Conservation (phyloP, 2,329 filamentous ascomycete species). For the Paraconiothyrium brasiliense region DNA sequence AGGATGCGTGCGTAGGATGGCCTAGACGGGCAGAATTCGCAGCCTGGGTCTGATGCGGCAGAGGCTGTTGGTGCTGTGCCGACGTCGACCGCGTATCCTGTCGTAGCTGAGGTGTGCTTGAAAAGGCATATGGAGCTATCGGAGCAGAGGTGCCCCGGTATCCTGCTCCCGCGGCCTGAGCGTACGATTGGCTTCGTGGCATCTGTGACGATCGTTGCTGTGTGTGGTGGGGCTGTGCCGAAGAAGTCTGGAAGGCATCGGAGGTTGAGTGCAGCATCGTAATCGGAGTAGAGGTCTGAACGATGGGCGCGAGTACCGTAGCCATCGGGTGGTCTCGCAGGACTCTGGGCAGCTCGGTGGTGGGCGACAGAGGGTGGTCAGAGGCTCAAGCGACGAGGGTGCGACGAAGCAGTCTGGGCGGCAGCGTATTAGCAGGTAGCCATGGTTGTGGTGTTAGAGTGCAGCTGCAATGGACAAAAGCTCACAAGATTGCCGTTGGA, state of each 20-base stretch:
- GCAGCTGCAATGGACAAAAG: conserved; percentile 20
- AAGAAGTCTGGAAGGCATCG: conserved; percentile 56
- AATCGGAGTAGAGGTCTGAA: conserved; percentile 57
- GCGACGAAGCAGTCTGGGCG: conserved; percentile 30
- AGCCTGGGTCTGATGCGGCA: conserved; percentile 39
- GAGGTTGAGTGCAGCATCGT: conserved; percentile 61
- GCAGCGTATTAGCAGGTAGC: conserved; percentile 30
- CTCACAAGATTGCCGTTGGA: conserved; percentile 21
- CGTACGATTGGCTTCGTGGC: conserved; percentile 54
- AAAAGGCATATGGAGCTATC: conserved; percentile 61
- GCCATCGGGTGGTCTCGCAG: conserved; percentile 48
- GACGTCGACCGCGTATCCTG: conserved; percentile 66
- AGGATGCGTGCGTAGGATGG: conserved; percentile 51
- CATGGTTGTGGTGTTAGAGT: conserved; percentile 13
- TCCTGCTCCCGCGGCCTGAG: conserved; percentile 47
- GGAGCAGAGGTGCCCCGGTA: conserved; percentile 57
- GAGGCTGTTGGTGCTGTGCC: conserved; percentile 58
- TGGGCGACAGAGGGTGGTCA: conserved; percentile 27
- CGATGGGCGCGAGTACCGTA: conserved; percentile 59
- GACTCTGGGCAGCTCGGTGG: conserved; percentile 31
- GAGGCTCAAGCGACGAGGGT: conserved; percentile 26
- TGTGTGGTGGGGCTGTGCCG: conserved; percentile 48
- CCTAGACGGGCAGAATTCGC: conserved; percentile 40
- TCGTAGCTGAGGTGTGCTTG: conserved; percentile 63
- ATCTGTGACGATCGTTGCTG: conserved; percentile 53